Evolutionary conservation across 2,329 filamentous ascomycete genomes (phyloP).

Genomic region (Decorospora gaudefroyi): DNA sequence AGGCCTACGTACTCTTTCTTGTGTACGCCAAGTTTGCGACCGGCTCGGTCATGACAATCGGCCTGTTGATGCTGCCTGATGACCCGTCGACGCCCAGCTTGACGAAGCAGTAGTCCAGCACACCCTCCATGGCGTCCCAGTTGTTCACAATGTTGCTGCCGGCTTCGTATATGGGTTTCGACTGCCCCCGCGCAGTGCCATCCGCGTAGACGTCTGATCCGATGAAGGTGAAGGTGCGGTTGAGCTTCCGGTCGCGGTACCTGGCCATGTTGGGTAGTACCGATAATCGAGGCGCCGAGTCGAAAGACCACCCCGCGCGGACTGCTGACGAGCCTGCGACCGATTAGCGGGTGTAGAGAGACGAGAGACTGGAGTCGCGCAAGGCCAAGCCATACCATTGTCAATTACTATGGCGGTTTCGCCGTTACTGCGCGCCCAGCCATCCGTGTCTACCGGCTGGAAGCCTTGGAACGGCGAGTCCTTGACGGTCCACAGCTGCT

Average conservation of each 20-base stretch:
- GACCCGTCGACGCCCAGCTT: conserved; percentile 84
- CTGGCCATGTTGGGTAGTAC: conserved; percentile 91
- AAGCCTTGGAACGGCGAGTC: conserved; percentile 67
- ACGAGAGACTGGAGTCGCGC: conserved; percentile 5
- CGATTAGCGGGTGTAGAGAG: conserved; percentile 19
- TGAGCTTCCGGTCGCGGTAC: conserved; percentile 91
- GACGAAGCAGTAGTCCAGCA: conserved; percentile 91
- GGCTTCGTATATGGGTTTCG: conserved; percentile 87
- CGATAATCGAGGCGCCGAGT: conserved; percentile 75
- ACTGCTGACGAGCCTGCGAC: conserved; percentile 77
- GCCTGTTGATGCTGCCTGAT: conserved; percentile 76
- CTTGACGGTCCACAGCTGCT: conserved; percentile 57
- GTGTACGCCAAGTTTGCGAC: conserved; percentile 90
- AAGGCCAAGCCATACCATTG: conserved; percentile 68
- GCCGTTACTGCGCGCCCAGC: conserved; percentile 67
- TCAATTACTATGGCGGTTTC: conserved; percentile 90
- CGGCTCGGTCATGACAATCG: conserved; percentile 93
- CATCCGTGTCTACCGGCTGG: conserved; percentile 64
- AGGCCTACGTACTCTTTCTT: conserved; percentile 70
- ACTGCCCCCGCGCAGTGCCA: conserved; percentile 86
- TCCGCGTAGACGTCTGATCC: conserved; percentile 93
- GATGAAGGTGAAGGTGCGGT: conserved; percentile 88
- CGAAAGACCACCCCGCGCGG: conserved; percentile 95
- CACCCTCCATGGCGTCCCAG: conserved; percentile 96
- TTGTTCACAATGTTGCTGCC: conserved; percentile 92